Conservation (phyloP, 805 yeast species). For the Komagataella ulmi region DNA sequence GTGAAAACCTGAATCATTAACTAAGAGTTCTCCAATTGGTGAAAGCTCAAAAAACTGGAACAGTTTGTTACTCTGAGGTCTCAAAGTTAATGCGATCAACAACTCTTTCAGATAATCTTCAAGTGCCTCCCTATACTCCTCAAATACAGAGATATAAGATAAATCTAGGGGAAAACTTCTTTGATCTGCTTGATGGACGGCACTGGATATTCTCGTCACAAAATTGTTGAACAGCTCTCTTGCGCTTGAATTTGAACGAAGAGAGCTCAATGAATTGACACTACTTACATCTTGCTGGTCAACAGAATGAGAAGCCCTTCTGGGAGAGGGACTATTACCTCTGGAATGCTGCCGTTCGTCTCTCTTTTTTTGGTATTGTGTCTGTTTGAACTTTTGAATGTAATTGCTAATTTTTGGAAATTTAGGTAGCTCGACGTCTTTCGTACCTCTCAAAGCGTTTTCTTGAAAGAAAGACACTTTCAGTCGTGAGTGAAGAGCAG, state of each 20-base stretch:
- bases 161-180: not conserved
- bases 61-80: slow-evolving; percentile 71
- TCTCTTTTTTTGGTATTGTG: not conserved
- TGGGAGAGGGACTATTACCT: not conserved
- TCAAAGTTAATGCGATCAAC: slow-evolving; percentile 43
- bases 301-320: not conserved
- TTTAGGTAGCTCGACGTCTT: slow-evolving; percentile 20
- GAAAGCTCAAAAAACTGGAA: slow-evolving; percentile 86
- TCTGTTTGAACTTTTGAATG: slow-evolving; percentile 11
- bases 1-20: slow-evolving; percentile 66
- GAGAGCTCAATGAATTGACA: not conserved
- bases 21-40: slow-evolving; percentile 70
- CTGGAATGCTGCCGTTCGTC: not conserved
- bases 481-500: slow-evolving; percentile 56
- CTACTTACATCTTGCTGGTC: not conserved
- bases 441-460: slow-evolving; percentile 13
- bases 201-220: not conserved
- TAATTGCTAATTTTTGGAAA: slow-evolving; percentile 19
- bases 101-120: slow-evolving; percentile 59
- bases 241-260: not conserved
- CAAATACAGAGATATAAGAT: slow-evolving; percentile 3
- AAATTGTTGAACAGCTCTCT: not conserved
- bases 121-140: slow-evolving; percentile 30
- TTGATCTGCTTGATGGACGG: not conserved
- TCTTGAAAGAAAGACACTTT: slow-evolving; percentile 38